Evolutionary conservation across 2,329 filamentous ascomycete genomes (phyloP).

Genomic region (Aspergillus ustus): DNA sequence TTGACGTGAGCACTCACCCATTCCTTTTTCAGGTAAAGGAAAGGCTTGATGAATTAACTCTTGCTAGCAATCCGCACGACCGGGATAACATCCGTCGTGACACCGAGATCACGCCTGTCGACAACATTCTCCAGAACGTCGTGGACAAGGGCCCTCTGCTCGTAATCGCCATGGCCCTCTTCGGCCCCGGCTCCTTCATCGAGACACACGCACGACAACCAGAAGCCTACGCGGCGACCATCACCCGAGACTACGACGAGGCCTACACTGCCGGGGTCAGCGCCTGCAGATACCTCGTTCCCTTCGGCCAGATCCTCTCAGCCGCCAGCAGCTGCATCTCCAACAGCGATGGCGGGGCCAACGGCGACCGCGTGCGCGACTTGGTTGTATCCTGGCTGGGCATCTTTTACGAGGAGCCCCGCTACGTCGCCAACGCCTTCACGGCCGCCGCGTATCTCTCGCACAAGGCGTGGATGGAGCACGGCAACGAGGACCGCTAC

Average conservation of each 20-base stretch:
- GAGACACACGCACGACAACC: constrained; percentile 14
- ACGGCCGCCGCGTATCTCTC: not conserved
- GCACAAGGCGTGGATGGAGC: not conserved
- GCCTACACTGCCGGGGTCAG: not conserved
- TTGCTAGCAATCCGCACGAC: not conserved
- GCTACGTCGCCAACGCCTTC: not conserved
- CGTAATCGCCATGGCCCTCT: constrained; percentile 28
- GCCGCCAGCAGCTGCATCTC: not conserved
- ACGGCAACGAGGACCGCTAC: not conserved
- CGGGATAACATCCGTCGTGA: not conserved
- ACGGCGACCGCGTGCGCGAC: not conserved
- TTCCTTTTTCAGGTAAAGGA: not conserved
- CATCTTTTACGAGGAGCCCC: not conserved
- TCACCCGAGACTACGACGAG: not conserved
- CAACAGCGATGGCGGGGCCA: not conserved
- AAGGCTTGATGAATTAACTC: not conserved
- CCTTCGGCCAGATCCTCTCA: not conserved
- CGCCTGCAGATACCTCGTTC: not conserved
- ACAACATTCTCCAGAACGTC: not conserved
- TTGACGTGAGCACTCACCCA: not conserved
- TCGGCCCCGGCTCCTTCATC: constrained; percentile 29
- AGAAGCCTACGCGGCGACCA: not conserved
- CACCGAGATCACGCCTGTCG: not conserved
- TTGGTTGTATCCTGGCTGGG: not conserved
- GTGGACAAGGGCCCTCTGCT: constrained; percentile 26